Percentiles rank a stretch among this genome's conserved stretches.
These are phyloP conservation scores for Vigna nakashimae DNA, from an alignment of 306 rosid genomes.

Conservation along the genomic window DNA sequence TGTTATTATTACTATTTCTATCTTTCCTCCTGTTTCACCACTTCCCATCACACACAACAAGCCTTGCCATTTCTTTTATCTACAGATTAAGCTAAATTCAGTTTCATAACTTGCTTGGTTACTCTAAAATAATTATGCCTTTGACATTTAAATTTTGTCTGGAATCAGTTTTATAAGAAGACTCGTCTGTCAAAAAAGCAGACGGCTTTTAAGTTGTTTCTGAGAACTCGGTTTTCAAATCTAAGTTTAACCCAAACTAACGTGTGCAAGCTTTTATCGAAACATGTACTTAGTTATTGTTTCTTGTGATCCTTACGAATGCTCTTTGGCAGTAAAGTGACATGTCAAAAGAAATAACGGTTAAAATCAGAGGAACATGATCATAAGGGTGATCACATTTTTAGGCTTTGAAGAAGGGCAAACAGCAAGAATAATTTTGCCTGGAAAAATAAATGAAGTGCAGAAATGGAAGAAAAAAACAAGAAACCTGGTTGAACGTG, in stretches of 20 bases:
- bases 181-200: too few relatives aligned
- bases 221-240: too few relatives aligned
- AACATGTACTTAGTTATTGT: too few relatives aligned
- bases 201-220: too few relatives aligned
- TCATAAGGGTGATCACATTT: slow-evolving; percentile 41
- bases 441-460: slow-evolving; percentile 17
- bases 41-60: background rate
- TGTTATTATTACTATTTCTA: background rate
- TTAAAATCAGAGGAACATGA: slow-evolving; percentile 41
- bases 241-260: too few relatives aligned
- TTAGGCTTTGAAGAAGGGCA: slow-evolving; percentile 60
- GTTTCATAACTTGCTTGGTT: too few relatives aligned
- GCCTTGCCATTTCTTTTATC: background rate
- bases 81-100: background rate
- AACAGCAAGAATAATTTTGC: slow-evolving; percentile 43
- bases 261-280: too few relatives aligned
- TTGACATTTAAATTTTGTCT: too few relatives aligned
- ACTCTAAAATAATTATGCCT: too few relatives aligned
- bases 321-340: slow-evolving; percentile 40
- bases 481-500: slow-evolving; percentile 32
- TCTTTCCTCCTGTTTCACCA: slow-evolving; percentile 18
- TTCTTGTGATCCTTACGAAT: slow-evolving; percentile 37
- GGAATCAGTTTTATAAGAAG: too few relatives aligned
- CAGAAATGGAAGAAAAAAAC: slow-evolving; percentile 44
- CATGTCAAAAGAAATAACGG: slow-evolving; percentile 45